These are phyloP conservation scores for Kodamaea derodonti DNA, from an alignment of 1,139 yeast genomes.

Conservation along the genomic window DNA sequence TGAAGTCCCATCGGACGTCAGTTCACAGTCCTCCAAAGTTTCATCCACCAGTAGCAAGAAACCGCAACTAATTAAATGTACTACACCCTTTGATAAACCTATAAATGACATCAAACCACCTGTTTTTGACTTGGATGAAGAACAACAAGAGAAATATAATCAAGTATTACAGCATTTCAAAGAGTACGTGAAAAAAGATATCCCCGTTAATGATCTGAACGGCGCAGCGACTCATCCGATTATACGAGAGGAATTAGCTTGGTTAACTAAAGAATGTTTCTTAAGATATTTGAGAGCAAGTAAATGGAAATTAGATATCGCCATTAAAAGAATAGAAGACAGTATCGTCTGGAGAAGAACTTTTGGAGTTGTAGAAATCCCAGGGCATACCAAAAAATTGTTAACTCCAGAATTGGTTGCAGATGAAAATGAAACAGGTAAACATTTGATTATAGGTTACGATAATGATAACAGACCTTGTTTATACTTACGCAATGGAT, in stretches of 20 bases:
- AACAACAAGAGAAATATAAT: conserved; percentile 56
- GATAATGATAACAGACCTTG: conserved; percentile 90
- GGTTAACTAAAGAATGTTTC: conserved; percentile 89
- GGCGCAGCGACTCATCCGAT: conserved; percentile 33
- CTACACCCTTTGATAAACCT: conserved; percentile 41
- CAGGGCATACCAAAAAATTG: conserved; percentile 38
- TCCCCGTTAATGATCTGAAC: conserved; percentile 22
- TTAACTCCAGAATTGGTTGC: conserved; percentile 62
- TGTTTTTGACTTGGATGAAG: conserved; percentile 28
- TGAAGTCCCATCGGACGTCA: conserved; percentile 1
- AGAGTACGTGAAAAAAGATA: conserved; percentile 23
- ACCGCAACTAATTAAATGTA: conserved; percentile 26
- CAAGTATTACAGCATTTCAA: conserved; percentile 58
- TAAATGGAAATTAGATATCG: conserved; percentile 74
- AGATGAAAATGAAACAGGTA: conserved; percentile 80
- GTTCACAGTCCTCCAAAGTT: conserved; percentile 4
- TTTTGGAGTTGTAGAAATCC: conserved; percentile 71
- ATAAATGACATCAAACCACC: conserved; percentile 28
- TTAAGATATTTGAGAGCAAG: conserved; percentile 86
- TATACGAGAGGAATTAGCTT: conserved; percentile 66
- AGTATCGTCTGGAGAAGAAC: conserved; percentile 90
- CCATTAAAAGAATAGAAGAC: conserved; percentile 68
- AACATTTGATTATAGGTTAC: conserved; percentile 81
- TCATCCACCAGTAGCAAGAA: conserved; percentile 5
- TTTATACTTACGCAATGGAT: conserved; percentile 82